Evolutionary conservation across 2,329 filamentous ascomycete genomes (phyloP).

Genomic region (Botrytis deweyae): DNA sequence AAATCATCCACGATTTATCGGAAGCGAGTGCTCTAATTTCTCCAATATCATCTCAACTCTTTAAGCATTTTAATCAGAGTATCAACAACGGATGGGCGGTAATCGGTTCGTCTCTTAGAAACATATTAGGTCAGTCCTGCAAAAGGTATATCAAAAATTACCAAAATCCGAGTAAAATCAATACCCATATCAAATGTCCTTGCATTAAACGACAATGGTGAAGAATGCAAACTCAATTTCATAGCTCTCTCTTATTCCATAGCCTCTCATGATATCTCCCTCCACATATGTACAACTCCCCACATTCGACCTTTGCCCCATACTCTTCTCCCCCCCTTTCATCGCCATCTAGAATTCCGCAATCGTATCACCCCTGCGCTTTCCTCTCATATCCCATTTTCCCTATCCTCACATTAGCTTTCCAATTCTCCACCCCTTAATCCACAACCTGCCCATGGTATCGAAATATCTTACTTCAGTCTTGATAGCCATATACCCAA

Average conservation of each 20-base stretch:
- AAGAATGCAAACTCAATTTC: constrained; percentile 8
- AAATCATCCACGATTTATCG: neutral
- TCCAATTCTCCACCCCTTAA: constrained; percentile 10
- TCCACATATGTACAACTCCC: constrained; percentile 29
- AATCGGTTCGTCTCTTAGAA: neutral
- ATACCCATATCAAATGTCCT: neutral
- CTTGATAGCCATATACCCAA: constrained; percentile 72
- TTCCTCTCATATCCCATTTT: constrained; percentile 80
- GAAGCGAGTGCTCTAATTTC: neutral
- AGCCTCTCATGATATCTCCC: constrained; percentile 1
- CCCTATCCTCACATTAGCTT: constrained; percentile 57
- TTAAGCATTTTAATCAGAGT: neutral
- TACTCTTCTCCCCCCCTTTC: constrained; percentile 19
- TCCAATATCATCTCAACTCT: neutral
- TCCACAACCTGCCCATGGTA: neutral
- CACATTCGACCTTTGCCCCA: neutral
- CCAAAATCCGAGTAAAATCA: neutral
- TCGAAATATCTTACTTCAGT: constrained; percentile 70
- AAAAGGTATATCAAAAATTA: neutral
- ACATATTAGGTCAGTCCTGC: neutral
- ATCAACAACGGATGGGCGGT: neutral
- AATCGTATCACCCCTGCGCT: constrained; percentile 84
- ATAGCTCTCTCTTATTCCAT: neutral
- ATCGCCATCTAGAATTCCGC: constrained; percentile 63
- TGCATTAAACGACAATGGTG: neutral